These are phyloP conservation scores for Aspergillus arachidicola DNA, from an alignment of 2,329 filamentous ascomycete genomes.

Conservation along the genomic window DNA sequence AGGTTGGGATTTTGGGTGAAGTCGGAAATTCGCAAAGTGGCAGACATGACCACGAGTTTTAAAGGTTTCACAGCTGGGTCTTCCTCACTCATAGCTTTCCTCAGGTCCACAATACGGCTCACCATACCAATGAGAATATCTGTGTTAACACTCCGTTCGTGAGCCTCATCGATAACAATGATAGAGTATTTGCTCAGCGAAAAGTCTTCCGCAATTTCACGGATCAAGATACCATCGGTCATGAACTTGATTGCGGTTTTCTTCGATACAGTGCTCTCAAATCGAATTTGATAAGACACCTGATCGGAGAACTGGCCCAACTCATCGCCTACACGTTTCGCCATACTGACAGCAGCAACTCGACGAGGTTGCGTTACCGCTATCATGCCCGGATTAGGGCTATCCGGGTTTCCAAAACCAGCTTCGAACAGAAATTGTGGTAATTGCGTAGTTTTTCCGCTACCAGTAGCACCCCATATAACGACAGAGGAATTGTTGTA, in stretches of 20 bases:
- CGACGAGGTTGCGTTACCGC: conserved; percentile 92
- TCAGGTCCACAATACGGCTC: conserved; percentile 84
- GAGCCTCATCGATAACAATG: conserved; percentile 93
- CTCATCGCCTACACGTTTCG: conserved; percentile 85
- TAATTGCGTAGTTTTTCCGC: conserved; percentile 95
- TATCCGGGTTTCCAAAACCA: conserved; percentile 78
- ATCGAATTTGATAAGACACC: conserved; percentile 93
- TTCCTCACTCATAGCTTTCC: conserved; percentile 73
- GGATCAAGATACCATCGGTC: conserved; percentile 93
- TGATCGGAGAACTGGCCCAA: conserved; percentile 73
- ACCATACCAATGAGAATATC: conserved; percentile 98
- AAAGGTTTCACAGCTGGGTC: conserved; percentile 73
- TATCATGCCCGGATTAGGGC: conserved; percentile 86
- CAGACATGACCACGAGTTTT: conserved; percentile 98
- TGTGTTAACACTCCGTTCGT: conserved; percentile 96
- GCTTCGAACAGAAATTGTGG: conserved; percentile 96
- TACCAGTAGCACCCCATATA: conserved; percentile 92
- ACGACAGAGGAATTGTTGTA: conserved; percentile 89
- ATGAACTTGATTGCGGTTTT: conserved; percentile 97
- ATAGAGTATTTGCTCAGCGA: conserved; percentile 86
- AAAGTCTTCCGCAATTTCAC: conserved; percentile 89
- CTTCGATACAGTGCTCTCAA: conserved; percentile 78
- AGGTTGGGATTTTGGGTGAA: conserved; percentile 81
- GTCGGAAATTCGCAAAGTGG: conserved; percentile 86
- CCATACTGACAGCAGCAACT: conserved; percentile 96